Evolutionary conservation across 768 basidiomycete genomes (phyloP).

Genomic region (Boletellus ananiceps): DNA sequence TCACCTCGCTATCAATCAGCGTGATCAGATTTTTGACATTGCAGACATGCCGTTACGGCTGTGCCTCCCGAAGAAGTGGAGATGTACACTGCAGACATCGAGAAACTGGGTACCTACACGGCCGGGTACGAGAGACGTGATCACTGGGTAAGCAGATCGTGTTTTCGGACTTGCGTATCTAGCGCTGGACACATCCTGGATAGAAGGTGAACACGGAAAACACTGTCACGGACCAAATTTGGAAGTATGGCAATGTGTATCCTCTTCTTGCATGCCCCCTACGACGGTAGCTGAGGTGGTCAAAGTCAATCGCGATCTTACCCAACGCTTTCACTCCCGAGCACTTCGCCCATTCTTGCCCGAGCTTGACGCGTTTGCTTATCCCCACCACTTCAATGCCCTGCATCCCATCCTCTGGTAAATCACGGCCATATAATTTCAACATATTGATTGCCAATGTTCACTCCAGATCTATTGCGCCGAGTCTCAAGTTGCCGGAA

Average conservation of each 20-base stretch:
- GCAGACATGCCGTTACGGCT: too few relatives aligned
- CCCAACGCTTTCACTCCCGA: constrained; percentile 43
- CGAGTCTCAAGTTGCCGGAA: constrained; percentile 51
- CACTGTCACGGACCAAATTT: constrained; percentile 47
- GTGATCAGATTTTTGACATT: too few relatives aligned
- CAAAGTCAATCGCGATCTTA: constrained; percentile 45
- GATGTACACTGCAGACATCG: constrained; percentile 34
- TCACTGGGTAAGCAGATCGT: constrained; percentile 39
- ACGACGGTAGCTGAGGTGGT: background rate
- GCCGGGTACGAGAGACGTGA: constrained; percentile 15
- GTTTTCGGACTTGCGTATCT: background rate
- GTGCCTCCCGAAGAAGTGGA: constrained; percentile 9
- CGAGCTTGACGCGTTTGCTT: constrained; percentile 47
- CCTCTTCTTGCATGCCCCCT: background rate
- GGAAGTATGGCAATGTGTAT: constrained; percentile 48
- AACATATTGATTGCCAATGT: background rate
- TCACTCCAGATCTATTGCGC: constrained; percentile 39
- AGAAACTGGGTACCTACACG: constrained; percentile 41
- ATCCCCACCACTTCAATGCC: constrained; percentile 46
- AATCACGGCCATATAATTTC: background rate
- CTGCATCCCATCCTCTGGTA: constrained; percentile 46
- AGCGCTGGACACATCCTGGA: background rate
- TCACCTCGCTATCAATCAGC: too few relatives aligned
- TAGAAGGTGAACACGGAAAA: constrained; percentile 48
- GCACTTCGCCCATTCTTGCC: constrained; percentile 46